Evolutionary conservation across 148 eudicot genomes (phyloP), one percentile per base, ranked within the genome.

Genomic region (Rhododendron molle): DNA sequence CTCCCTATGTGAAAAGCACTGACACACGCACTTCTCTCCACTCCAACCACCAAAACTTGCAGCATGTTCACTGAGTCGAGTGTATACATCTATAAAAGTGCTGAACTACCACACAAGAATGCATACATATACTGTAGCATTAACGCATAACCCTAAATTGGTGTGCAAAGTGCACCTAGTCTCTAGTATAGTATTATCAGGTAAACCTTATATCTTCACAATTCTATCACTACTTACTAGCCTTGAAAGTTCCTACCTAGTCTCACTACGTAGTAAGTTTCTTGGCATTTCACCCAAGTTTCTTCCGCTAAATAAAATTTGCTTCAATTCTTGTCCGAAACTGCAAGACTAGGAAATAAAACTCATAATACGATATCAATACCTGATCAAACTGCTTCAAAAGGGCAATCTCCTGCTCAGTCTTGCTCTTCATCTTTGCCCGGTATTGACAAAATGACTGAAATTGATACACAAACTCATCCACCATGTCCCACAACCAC

Each of bases 401-500:
- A 83, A 97, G 90, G 4, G 94, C 93, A 91, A 97, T 93, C 89
- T 97, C 99, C 85, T 92, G 94, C 87, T 95, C 98, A 58, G 94
- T 91, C 88, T 95, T 97, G 86, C 46, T 90, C 94, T 95, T 95
- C 99, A 97, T 94, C 92, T 95, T 97, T 1, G 98, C 98, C 36
- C 99, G 89, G 84, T 92, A 97, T 89, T 97, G 98, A 85, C 98
- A 95, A 87, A 95, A 97, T 32, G 98, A 92, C 94, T 95, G 99
- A 82, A 97, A 97, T 88, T 97, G 98, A 71, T 95, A 97, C 4
- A 97, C 98, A 91, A 97, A 97, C 84, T 97, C 99, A 92, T 97
- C 99, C 40, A 95, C 98, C 98, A 97, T 95, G 91, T 97, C 99
- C 99, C 99, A 97, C 85, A 97, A 84, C 99, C 99, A 97, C 91